Evolutionary conservation across 1,284 basidiomycete genomes (phyloP).

Genomic region (Ceratobasidium theobromae): DNA sequence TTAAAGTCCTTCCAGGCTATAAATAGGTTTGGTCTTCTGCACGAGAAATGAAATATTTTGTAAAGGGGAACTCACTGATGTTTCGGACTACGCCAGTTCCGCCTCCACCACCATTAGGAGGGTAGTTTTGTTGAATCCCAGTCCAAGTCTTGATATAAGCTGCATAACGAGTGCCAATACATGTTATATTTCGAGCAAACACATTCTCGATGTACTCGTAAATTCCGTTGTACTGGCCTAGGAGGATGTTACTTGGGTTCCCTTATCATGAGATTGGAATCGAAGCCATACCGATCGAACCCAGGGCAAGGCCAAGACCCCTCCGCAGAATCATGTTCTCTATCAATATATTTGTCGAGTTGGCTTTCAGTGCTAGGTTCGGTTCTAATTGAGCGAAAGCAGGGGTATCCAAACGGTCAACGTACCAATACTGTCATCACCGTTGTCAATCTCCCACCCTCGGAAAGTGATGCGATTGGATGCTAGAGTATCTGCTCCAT

Average conservation of each 20-base stretch:
- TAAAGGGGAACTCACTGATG: conserved; percentile 37
- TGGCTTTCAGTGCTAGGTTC: conserved; percentile 43
- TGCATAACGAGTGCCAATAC: conserved; percentile 38
- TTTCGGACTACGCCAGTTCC: conserved; percentile 41
- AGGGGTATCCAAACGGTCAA: not conserved
- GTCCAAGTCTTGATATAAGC: conserved; percentile 44
- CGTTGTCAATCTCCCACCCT: conserved; percentile 43
- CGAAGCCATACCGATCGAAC: conserved; percentile 4
- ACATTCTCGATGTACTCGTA: conserved; percentile 45
- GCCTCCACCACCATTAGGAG: conserved; percentile 45
- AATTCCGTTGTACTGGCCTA: conserved; percentile 40
- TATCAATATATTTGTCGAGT: conserved; percentile 45
- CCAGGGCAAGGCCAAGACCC: conserved; percentile 44
- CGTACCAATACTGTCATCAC: conserved; percentile 39
- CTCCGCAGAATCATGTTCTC: conserved; percentile 43
- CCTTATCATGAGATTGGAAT: not conserved
- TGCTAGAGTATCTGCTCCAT: conserved; percentile 44
- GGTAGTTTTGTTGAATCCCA: conserved; percentile 42
- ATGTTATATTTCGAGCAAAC: conserved; percentile 39
- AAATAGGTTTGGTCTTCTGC: not conserved
- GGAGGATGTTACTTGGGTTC: conserved; percentile 35
- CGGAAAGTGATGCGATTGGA: conserved; percentile 44
- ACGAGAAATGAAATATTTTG: not conserved
- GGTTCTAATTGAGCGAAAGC: not conserved
- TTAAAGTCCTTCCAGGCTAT: conserved; percentile 43